phyloP scores from a whole-genome alignment of 2,329 filamentous ascomycete species.

The Diaporthe velutina region DNA sequence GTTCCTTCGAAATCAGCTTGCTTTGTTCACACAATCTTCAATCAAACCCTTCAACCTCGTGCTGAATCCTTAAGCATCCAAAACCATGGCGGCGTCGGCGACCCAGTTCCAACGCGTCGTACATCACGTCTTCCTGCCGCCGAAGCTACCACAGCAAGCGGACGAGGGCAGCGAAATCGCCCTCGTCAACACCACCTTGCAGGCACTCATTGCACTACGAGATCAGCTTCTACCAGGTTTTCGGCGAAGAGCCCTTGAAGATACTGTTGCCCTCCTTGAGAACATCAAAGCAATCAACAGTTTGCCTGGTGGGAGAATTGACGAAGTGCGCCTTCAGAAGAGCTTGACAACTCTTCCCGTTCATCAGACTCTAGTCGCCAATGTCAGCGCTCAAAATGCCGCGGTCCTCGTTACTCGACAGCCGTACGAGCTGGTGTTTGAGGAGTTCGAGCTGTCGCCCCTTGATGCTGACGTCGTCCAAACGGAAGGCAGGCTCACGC shows the following conservation, averaged over 20 bases:
- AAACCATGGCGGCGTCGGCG: background rate
- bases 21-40: background rate
- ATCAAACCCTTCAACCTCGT: background rate
- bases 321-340: background rate
- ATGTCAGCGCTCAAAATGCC: conserved; percentile 13
- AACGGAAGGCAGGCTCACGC: conserved; percentile 8
- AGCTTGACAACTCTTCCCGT: conserved; percentile 3
- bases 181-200: background rate
- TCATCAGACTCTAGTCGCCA: background rate
- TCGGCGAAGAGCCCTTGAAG: background rate
- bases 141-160: conserved; percentile 57
- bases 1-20: background rate
- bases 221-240: background rate
- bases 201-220: background rate
- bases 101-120: conserved; percentile 42
- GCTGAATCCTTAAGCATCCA: background rate
- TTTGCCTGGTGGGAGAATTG: background rate
- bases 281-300: conserved; percentile 6
- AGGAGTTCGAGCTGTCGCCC: conserved; percentile 26
- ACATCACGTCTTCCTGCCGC: conserved; percentile 63
- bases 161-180: conserved; percentile 43
- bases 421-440: conserved; percentile 1
- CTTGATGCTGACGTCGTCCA: background rate
- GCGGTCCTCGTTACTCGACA: conserved; percentile 16
- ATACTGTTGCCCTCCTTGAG: background rate